Evolutionary conservation across 495 filamentous ascomycete species (phyloP).

Genomic region (Cercophora sp.): DNA sequence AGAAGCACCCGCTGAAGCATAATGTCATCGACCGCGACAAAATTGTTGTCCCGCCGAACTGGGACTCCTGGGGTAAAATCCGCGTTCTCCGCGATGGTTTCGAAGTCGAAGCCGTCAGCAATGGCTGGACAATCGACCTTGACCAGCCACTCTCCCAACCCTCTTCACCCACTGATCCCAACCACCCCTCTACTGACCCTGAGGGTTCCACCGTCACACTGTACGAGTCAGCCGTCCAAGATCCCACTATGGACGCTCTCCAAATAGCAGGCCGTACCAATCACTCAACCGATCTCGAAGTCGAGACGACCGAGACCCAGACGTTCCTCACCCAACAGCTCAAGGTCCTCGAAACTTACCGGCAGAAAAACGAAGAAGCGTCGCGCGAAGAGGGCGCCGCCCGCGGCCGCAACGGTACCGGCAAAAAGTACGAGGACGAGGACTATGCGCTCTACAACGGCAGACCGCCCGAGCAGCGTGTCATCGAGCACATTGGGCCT

Average conservation of each 20-base stretch:
- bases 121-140: constrained; percentile 80
- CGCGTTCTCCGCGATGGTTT: constrained; percentile 90
- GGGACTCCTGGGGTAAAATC: constrained; percentile 99
- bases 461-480: constrained; percentile 49
- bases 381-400: constrained; percentile 43
- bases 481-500: constrained; percentile 88
- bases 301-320: constrained; percentile 74
- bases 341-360: constrained; percentile 65
- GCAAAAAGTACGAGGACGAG: constrained; percentile 19
- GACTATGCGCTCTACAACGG: constrained; percentile 24
- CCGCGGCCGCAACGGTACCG: background rate
- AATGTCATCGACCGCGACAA: constrained; percentile 96
- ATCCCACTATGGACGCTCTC: constrained; percentile 61
- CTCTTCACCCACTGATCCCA: constrained; percentile 11
- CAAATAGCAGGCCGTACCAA: constrained; percentile 46
- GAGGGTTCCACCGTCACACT: constrained; percentile 59
- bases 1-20: constrained; percentile 79
- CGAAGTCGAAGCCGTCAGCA: constrained; percentile 81
- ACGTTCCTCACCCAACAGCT: constrained; percentile 70
- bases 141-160: constrained; percentile 44
- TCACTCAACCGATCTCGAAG: constrained; percentile 56
- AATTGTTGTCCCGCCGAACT: constrained; percentile 88
- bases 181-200: constrained; percentile 17
- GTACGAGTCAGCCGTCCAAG: constrained; percentile 76
- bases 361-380: constrained; percentile 57